Evolutionary conservation across 257 asterid genomes (phyloP), one percentile per base, ranked within the genome.

Genomic region (Jasminum sambac): DNA sequence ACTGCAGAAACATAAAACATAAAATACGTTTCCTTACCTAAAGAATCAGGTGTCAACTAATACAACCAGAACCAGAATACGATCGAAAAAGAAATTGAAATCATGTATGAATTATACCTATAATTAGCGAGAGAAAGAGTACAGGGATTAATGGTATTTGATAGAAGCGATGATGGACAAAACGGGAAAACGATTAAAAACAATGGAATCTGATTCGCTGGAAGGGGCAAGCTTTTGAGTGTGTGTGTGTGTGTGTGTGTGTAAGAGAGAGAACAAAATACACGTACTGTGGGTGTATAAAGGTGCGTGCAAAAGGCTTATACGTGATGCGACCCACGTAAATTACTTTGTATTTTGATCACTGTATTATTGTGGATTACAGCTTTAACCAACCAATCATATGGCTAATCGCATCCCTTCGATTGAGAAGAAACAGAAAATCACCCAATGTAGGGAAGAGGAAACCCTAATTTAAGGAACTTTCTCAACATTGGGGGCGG

Each of bases 181-280:
- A 14, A 42, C 37, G 8, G 70, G 36, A 69, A 57, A 55, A 69
- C 11, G 38, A 30, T 68, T 26, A 36, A 65, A 74, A 60, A 71
- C 23, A 79, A 38, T 59, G 80, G 87, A 82, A 77, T 82, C 88
- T 73, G 88, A 83, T 71, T 84, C 73, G 80, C 59, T 71, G 79
- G 72, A 71, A 73, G 70, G 83, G 79, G 76, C 74, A 78, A 81
- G 86, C 84, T 59, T 21, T 52, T 68, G 63, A 39, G 66, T 55
- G 4, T 30, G 4, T n/a, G n/a, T n/a, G n/a, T n/a, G n/a, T n/a
- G n/a, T n/a, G 5, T 37, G 36, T 48, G 63, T 30, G 39, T 63
- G 3, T 39, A 52, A 30, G 46, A 71, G 68, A 42, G 63, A 24
- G 46, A 50, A 21, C 42, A 55, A 16, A 67, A 26, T 40, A 48